phyloP scores from a whole-genome alignment of 306 rosid genomes.

The Trichosanthes cucumerina region DNA sequence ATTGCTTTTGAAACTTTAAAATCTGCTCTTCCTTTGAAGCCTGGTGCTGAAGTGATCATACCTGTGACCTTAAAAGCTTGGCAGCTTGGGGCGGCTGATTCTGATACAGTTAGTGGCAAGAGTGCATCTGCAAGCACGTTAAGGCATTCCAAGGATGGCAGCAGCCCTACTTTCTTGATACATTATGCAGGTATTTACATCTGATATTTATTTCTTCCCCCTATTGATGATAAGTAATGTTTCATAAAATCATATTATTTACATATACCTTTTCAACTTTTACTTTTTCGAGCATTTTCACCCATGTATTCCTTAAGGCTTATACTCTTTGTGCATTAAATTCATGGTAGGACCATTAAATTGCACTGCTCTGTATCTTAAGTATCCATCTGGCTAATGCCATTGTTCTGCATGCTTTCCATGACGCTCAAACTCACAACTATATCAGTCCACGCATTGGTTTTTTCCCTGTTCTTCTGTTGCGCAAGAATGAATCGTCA shows the following conservation, averaged over 20 bases:
- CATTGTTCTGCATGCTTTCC: no score
- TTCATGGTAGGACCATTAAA: no score
- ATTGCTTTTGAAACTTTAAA: constrained; percentile 62
- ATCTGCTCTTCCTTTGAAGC: constrained; percentile 76
- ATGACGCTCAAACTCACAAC: neutral
- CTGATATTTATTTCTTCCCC: no score
- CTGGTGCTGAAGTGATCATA: constrained; percentile 87
- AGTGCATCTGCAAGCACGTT: constrained; percentile 36
- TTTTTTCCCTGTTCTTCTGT: neutral
- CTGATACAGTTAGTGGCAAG: constrained; percentile 50
- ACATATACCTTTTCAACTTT: no score
- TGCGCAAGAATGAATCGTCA: neutral
- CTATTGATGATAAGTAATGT: no score
- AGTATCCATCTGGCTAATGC: no score
- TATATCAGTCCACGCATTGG: neutral
- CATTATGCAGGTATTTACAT: constrained; percentile 74
- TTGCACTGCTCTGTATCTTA: no score
- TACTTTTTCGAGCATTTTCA: no score
- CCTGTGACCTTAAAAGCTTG: constrained; percentile 90
- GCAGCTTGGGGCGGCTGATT: constrained; percentile 56
- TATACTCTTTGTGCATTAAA: no score
- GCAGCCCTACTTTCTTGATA: constrained; percentile 64
- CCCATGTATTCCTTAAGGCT: no score
- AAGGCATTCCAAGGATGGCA: constrained; percentile 70
- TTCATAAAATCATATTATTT: no score